phyloP scores from a whole-genome alignment of 805 yeast genomes.

The Ogataea nakhonphanomensis region DNA sequence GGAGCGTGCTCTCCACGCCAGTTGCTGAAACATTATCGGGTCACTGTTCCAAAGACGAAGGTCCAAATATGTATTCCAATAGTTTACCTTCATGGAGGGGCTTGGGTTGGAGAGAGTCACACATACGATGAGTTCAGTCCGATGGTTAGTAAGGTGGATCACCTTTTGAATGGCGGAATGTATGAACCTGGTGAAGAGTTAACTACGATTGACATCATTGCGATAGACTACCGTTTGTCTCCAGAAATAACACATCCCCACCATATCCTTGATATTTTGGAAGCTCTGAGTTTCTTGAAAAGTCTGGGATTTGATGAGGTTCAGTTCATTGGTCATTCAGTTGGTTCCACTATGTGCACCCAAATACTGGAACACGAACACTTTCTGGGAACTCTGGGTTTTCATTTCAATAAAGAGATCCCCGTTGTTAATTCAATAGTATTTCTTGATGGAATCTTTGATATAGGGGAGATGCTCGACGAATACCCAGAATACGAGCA shows the following conservation, averaged over 20 bases:
- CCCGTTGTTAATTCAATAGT: slow-evolving; percentile 28
- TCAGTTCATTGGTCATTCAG: slow-evolving; percentile 69
- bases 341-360: slow-evolving; percentile 66
- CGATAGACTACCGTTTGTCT: slow-evolving; percentile 64
- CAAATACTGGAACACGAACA: slow-evolving; percentile 41
- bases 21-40: slow-evolving; percentile 15
- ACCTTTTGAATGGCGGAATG: slow-evolving; percentile 12
- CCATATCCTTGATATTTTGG: slow-evolving; percentile 54
- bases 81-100: slow-evolving; percentile 82
- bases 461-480: slow-evolving; percentile 43
- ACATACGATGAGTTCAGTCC: slow-evolving; percentile 53
- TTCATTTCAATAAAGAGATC: slow-evolving; percentile 9
- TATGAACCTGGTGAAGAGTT: neutral
- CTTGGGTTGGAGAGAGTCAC: slow-evolving; percentile 73
- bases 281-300: slow-evolving; percentile 35
- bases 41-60: slow-evolving; percentile 5
- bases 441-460: slow-evolving; percentile 70
- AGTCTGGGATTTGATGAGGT: slow-evolving; percentile 24
- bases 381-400: slow-evolving; percentile 7
- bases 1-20: slow-evolving; percentile 17
- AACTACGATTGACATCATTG: slow-evolving; percentile 27
- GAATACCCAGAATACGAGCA: slow-evolving; percentile 59
- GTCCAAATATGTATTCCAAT: slow-evolving; percentile 10
- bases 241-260: slow-evolving; percentile 61
- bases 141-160: slow-evolving; percentile 26